phyloP scores from a whole-genome alignment of 2,329 filamentous ascomycete genomes.

The Hymenoscyphus albidus region DNA sequence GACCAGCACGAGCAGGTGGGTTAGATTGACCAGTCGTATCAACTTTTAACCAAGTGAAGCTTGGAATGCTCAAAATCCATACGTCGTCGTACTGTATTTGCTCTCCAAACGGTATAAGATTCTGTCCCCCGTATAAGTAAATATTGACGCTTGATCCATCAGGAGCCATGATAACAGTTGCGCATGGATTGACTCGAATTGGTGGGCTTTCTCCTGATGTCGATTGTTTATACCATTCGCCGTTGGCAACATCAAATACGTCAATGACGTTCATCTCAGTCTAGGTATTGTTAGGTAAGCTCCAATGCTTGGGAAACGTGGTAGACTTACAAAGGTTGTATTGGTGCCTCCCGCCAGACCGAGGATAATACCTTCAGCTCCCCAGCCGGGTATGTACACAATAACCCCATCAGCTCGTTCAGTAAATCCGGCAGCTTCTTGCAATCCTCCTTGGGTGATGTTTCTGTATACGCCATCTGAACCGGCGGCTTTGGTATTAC shows the following conservation, averaged over 20 bases:
- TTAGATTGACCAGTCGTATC: slow-evolving; percentile 49
- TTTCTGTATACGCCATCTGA: slow-evolving; percentile 65
- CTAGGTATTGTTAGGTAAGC: slow-evolving; percentile 35
- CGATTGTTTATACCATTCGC: slow-evolving; percentile 70
- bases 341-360: slow-evolving; percentile 70
- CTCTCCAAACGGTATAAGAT: slow-evolving; percentile 57
- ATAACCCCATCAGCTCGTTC: slow-evolving; percentile 71
- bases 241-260: slow-evolving; percentile 71
- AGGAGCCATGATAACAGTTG: slow-evolving; percentile 63
- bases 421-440: slow-evolving; percentile 62
- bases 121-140: slow-evolving; percentile 75
- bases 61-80: slow-evolving; percentile 70
- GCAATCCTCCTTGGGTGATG: slow-evolving; percentile 67
- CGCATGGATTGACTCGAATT: slow-evolving; percentile 69
- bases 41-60: slow-evolving; percentile 70
- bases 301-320: slow-evolving; percentile 29
- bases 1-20: slow-evolving; percentile 61
- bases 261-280: slow-evolving; percentile 66
- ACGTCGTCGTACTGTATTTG: slow-evolving; percentile 64
- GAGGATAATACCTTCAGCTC: slow-evolving; percentile 64
- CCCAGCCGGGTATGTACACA: slow-evolving; percentile 72
- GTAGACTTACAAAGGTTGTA: slow-evolving; percentile 55
- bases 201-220: slow-evolving; percentile 60
- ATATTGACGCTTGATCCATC: slow-evolving; percentile 74
- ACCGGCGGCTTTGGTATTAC: slow-evolving; percentile 52